These are phyloP conservation scores for Hysterium pulicare DNA, from an alignment of 2,329 filamentous ascomycete genomes.

Conservation along the genomic window DNA sequence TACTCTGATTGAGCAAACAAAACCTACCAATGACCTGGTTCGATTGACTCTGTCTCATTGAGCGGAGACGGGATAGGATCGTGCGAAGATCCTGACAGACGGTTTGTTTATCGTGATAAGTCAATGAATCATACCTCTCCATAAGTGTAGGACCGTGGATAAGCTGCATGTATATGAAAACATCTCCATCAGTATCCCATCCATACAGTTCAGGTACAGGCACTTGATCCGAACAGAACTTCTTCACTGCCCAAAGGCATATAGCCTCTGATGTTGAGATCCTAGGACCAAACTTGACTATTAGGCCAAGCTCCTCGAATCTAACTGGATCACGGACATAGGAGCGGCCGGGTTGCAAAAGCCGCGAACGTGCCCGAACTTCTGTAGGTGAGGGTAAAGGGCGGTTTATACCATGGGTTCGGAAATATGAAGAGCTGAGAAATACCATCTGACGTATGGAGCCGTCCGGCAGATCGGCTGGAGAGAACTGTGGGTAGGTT, in stretches of 20 bases:
- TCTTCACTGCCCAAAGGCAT: conserved; percentile 1
- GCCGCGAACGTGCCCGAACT: no score
- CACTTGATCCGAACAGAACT: background rate
- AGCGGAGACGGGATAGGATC: conserved; percentile 1
- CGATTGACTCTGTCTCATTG: conserved; percentile 3
- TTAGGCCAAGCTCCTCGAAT: background rate
- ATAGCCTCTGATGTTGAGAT: conserved; percentile 1
- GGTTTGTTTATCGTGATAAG: background rate
- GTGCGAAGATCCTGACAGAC: conserved; percentile 1
- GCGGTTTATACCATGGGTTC: no score
- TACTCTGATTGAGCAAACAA: background rate
- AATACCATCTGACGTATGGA: no score
- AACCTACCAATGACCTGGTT: conserved; percentile 6
- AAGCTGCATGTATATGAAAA: conserved; percentile 5
- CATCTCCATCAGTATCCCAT: conserved; percentile 1
- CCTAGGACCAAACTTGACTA: conserved; percentile 3
- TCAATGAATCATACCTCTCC: background rate
- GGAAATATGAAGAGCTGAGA: no score
- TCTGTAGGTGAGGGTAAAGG: no score
- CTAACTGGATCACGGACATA: no score
- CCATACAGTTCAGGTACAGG: conserved; percentile 6
- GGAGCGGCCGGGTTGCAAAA: no score
- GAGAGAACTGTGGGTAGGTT: no score
- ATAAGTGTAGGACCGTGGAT: conserved; percentile 3
- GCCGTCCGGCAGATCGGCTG: no score